These are phyloP conservation scores for Penicillium sp. DNA, from an alignment of 2,329 filamentous ascomycete genomes.

Conservation along the genomic window DNA sequence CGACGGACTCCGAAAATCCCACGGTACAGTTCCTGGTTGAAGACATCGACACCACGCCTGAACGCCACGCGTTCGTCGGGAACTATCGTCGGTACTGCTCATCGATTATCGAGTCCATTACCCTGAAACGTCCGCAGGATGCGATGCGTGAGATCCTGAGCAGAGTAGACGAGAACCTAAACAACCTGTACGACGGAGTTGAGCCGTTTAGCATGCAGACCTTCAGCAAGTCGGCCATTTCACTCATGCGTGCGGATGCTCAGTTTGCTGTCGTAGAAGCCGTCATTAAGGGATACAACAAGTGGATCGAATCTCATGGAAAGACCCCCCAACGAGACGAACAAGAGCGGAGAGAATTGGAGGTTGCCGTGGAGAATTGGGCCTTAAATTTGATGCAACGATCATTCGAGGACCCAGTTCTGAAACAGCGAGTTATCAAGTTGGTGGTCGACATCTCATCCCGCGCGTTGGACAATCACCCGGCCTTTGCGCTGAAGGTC, in stretches of 20 bases:
- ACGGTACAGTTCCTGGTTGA: conserved; percentile 81
- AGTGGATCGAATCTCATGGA: conserved; percentile 64
- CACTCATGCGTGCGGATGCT: conserved; percentile 71
- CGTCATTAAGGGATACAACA: conserved; percentile 81
- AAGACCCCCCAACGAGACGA: conserved; percentile 52
- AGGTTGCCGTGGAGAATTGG: conserved; percentile 42
- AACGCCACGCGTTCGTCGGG: conserved; percentile 89
- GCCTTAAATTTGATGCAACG: conserved; percentile 41
- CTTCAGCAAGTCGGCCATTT: conserved; percentile 42
- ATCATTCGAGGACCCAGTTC: conserved; percentile 66
- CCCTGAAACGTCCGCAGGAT: conserved; percentile 76
- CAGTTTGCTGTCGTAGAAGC: conserved; percentile 88
- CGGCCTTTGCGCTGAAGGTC: conserved; percentile 80
- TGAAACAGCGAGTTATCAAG: conserved; percentile 77
- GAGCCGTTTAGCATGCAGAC: conserved; percentile 55
- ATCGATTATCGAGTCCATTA: conserved; percentile 82
- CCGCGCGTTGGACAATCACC: conserved; percentile 71
- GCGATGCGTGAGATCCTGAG: conserved; percentile 84
- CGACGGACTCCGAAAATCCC: conserved; percentile 75
- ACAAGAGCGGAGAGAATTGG: conserved; percentile 39
- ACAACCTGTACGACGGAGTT: conserved; percentile 70
- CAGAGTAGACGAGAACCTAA: conserved; percentile 70
- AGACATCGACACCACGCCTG: conserved; percentile 91
- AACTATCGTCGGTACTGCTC: conserved; percentile 92
- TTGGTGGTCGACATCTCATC: conserved; percentile 82